phyloP scores from a whole-genome alignment of 2,329 filamentous ascomycete species.

The Fusarium xylarioides region DNA sequence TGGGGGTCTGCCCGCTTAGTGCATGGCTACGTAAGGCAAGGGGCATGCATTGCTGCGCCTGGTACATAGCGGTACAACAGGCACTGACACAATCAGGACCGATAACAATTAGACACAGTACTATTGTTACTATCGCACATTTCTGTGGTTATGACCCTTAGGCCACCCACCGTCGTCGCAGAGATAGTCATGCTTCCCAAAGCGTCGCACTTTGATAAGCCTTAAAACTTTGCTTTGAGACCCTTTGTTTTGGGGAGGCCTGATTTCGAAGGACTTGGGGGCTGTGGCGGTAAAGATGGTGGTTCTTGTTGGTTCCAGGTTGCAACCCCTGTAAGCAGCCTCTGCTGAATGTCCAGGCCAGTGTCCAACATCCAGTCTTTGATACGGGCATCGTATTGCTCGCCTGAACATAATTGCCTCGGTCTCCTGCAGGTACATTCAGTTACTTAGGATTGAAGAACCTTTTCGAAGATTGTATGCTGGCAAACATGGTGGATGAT shows the following conservation, averaged over 20 bases:
- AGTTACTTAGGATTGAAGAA: not conserved
- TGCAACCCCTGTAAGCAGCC: constrained; percentile 8
- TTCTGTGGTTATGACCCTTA: not conserved
- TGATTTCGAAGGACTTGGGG: not conserved
- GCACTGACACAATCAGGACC: not conserved
- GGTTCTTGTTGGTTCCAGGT: not conserved
- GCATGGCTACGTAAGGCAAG: not conserved
- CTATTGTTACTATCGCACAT: not conserved
- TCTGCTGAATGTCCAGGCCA: constrained; percentile 5
- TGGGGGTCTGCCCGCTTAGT: not conserved
- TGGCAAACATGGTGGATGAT: not conserved
- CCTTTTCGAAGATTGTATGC: not conserved
- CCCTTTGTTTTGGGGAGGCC: not conserved
- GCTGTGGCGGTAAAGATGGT: not conserved
- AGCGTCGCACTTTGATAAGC: not conserved
- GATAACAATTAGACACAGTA: not conserved
- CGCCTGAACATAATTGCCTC: not conserved
- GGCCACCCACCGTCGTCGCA: not conserved
- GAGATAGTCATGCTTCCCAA: not conserved
- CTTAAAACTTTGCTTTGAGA: not conserved
- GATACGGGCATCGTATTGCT: not conserved
- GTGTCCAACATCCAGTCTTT: constrained; percentile 7
- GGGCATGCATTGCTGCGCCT: not conserved
- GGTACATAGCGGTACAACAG: not conserved
- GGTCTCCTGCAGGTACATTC: not conserved